Base-by-base conservation (phyloP, 179 eudicot species). In the Amaranthus tricolor region DNA sequence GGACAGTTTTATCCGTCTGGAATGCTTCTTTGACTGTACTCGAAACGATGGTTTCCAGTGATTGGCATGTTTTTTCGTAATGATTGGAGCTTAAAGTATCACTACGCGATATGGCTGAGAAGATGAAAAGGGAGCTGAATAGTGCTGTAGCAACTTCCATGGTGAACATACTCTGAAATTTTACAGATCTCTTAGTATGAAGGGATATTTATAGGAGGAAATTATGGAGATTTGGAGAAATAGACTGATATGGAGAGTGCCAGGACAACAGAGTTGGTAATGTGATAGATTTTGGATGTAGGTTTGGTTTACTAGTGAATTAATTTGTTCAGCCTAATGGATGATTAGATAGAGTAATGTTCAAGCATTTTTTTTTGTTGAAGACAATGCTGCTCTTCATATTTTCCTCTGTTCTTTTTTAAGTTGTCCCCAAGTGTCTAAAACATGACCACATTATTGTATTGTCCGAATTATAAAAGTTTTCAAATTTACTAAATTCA, bases 31-130 rank as follows among this genome's bases (percentile, higher is more conserved):
- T 83, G 9, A 89, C 86, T 4, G 80, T 83, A 4, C 82, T 81
- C 11, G 80, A 51, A 62, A 91, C 65, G 31, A 79, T 77, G 0
- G 60, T 62, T 72, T 91, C 96, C 5, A 67, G 89, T 10, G 80
- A 65, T 8, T 93, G 90, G 62, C 93, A 91, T 62, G 88, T 82
- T 19, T 91, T 69, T 5, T 78, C 76, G 40, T 89, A 89, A 85
- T 91, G 81, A 78, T 89, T 82, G 11, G 43, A 78, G 83, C 90
- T 89, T 70, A 90, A 80, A 60, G 86, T 85, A 67, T 78, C 78
- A 68, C 77, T 83, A 20, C 7, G 58, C 59, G 86, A 49, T 44
- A 71, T 24, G 1, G 57, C 19, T 7, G 80, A 79, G 63, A 62
- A 75, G 72, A 85, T 19, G 57, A 86, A 63, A 31, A 85, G 61